Evolutionary conservation across 2,329 filamentous ascomycete species (phyloP), one percentile per base, ranked within the genome.

Genomic region (Parasarocladium wereldwijsianum): DNA sequence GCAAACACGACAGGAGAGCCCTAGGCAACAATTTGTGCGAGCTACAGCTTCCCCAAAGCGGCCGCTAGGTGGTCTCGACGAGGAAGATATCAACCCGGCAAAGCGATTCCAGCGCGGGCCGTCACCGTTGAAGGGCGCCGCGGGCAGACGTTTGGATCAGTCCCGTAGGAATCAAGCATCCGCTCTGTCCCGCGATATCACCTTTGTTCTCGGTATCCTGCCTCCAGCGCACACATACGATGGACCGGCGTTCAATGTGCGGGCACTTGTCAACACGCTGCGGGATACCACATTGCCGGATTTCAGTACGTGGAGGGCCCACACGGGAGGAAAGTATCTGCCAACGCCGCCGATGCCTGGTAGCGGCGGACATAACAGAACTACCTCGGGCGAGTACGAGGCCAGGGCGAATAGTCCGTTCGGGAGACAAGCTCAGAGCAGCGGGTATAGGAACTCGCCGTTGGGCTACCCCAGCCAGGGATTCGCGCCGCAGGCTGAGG

Each of bases 91-190:
- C 21, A 73, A 73, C 40, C 77, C 81, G 13, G 83, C 85, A 1
- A 81, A 86, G 41, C 94, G 96, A 51, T 67, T 94, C 30, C 70
- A 77, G 28, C 75, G 92, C 25, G 86, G 79, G n/a, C 85, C 82
- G 33, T 96, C 87, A 5, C 90, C 92, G 0, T 65, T 96, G 21
- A 98, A 96, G 50, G 84, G 84, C 10, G 82, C 83, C 2, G 84
- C 87, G 21, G 83, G 84, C 16, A 76, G 86, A 33, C 76, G 86
- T 20, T 64, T 92, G 14, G 83, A 90, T 43, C 80, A 90, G 47
- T 76, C 83, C 47, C 67, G 72, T 30, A 64, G 74, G 5, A 72
- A 66, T 41, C 69, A 69, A 39, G 58, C 60, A 9, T 66, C 77
- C 3, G 74, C 81, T 1, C 65, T 94, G 21, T 83, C 87, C 17